Evolutionary conservation across 192 early-diverging fungal species (phyloP).

Genomic region (Backusella mclennaniae): DNA sequence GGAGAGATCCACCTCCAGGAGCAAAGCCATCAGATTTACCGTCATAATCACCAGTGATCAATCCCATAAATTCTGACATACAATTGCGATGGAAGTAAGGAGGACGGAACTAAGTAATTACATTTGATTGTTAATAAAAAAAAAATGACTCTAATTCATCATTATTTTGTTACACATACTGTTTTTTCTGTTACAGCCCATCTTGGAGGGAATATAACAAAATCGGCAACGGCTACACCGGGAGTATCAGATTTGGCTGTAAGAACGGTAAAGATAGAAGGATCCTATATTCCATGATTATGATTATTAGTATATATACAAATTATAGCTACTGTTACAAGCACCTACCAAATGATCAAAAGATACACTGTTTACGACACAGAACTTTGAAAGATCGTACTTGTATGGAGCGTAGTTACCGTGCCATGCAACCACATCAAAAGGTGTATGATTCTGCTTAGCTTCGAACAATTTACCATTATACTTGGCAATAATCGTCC

Average conservation of each 20-base stretch:
- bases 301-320: not conserved
- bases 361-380: conserved; percentile 83
- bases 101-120: conserved; percentile 65
- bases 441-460: conserved; percentile 80
- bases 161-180: conserved; percentile 43
- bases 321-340: not conserved
- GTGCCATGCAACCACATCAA: conserved; percentile 97
- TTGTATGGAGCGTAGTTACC: conserved; percentile 97
- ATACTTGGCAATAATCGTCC: conserved; percentile 80
- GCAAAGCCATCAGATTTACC: conserved; percentile 89
- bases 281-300: conserved; percentile 60
- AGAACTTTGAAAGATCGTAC: conserved; percentile 85
- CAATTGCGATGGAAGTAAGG: conserved; percentile 98
- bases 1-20: conserved; percentile 88
- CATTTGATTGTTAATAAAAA: not conserved
- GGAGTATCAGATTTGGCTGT: conserved; percentile 86
- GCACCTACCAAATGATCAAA: conserved; percentile 80
- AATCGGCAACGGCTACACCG: conserved; percentile 87
- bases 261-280: conserved; percentile 96
- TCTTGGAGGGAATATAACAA: conserved; percentile 96
- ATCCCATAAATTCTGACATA: conserved; percentile 98
- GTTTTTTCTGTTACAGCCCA: conserved; percentile 92
- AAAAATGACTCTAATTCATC: not conserved
- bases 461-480: conserved; percentile 76
- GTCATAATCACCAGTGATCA: conserved; percentile 91